Percentiles rank a stretch among this genome's conserved stretches.
Conservation (phyloP, 371 early-diverging fungal genomes). For the Mucor sp. region DNA sequence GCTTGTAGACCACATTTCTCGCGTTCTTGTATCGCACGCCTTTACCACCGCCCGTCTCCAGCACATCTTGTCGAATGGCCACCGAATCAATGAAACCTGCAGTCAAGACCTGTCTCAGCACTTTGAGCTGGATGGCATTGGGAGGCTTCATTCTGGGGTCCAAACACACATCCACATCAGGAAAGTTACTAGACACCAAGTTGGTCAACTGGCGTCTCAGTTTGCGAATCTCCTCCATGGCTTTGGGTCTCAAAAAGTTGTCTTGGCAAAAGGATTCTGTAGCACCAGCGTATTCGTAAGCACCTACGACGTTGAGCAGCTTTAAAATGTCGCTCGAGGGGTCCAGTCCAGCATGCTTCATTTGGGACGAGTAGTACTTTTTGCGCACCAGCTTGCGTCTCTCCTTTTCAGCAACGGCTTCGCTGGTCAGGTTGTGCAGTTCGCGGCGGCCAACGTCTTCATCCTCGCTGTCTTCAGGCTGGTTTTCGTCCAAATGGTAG, state of each 20-base stretch:
- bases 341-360: constrained; percentile 67
- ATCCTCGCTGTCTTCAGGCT: constrained; percentile 51
- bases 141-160: constrained; percentile 81
- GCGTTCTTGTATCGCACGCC: constrained; percentile 47
- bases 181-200: constrained; percentile 72
- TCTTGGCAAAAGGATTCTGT: constrained; percentile 72
- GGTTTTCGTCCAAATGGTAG: constrained; percentile 55
- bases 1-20: constrained; percentile 67
- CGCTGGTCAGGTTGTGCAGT: constrained; percentile 43
- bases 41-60: constrained; percentile 60
- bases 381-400: constrained; percentile 45
- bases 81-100: constrained; percentile 92
- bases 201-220: constrained; percentile 85
- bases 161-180: constrained; percentile 53
- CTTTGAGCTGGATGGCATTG: constrained; percentile 59
- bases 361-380: constrained; percentile 55
- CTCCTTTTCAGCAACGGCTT: constrained; percentile 52
- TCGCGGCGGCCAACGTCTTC: constrained; percentile 41
- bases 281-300: constrained; percentile 83
- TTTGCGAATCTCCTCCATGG: constrained; percentile 92
- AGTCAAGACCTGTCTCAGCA: constrained; percentile 83
- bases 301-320: constrained; percentile 85
- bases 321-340: constrained; percentile 85
- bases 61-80: constrained; percentile 76
- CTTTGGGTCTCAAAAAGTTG: constrained; percentile 87